A percentile compares a stretch with the other conserved stretches of the same genome.
phyloP scores from a whole-genome alignment of 2,329 filamentous ascomycete genomes.

The Mycogone perniciosa region DNA sequence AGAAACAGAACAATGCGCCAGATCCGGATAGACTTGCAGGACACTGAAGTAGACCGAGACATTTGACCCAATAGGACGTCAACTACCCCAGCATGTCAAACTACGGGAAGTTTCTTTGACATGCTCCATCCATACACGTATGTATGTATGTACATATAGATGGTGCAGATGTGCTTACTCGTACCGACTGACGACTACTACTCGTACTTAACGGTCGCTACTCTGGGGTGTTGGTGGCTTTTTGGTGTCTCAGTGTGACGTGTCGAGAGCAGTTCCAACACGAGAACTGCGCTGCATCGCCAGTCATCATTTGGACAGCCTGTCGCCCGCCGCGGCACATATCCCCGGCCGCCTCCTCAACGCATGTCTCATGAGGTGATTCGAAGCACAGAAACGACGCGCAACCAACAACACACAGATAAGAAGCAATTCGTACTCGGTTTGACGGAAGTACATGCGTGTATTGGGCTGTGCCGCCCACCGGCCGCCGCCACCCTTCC shows the following conservation, averaged over 20 bases:
- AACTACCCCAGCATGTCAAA: neutral
- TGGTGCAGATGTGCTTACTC: too few species aligned
- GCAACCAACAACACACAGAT: neutral
- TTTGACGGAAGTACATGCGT: neutral
- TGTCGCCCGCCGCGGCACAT: neutral
- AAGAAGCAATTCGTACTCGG: conserved; percentile 2
- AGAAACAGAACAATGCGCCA: too few species aligned
- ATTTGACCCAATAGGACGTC: conserved; percentile 1
- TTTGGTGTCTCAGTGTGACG: neutral
- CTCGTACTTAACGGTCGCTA: neutral
- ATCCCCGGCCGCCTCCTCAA: neutral
- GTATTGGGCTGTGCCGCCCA: neutral
- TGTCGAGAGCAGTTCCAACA: conserved; percentile 7
- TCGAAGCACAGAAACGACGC: neutral
- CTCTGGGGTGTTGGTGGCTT: neutral
- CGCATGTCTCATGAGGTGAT: conserved; percentile 7
- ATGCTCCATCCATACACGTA: neutral
- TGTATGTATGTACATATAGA: neutral
- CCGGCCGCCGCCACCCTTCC: neutral
- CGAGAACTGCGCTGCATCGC: neutral
- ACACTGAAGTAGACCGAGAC: conserved; percentile 1
- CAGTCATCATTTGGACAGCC: neutral
- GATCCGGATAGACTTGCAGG: neutral
- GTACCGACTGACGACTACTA: too few species aligned
- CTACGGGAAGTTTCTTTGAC: neutral